Conservation (phyloP, 371 early-diverging fungal species). For the Mucor mucedo region DNA sequence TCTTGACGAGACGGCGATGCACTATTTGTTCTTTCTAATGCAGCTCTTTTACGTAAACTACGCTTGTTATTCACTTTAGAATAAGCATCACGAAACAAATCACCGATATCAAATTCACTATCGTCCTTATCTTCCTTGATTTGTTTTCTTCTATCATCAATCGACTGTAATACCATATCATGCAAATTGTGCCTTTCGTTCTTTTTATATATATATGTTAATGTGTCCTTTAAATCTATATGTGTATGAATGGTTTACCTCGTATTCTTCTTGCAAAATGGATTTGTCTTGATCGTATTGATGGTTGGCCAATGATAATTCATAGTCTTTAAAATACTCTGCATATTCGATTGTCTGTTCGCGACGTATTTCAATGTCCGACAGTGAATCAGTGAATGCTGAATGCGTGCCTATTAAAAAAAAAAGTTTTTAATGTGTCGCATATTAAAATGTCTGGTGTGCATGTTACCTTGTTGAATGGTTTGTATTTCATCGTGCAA, state of each 20-base stretch:
- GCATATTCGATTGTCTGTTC: conserved; percentile 36
- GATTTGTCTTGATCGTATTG: conserved; percentile 31
- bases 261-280: conserved; percentile 29
- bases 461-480: conserved; percentile 35
- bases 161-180: conserved; percentile 25
- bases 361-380: conserved; percentile 32
- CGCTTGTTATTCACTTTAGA: conserved; percentile 13
- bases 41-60: conserved; percentile 20
- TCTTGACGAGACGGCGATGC: conserved; percentile 32
- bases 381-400: conserved; percentile 29
- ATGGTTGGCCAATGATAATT: conserved; percentile 23
- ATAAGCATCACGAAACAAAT: conserved; percentile 30
- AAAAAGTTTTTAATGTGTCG: background rate
- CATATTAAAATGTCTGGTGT: background rate
- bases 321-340: conserved; percentile 29
- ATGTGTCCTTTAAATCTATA: background rate
- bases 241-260: conserved; percentile 12
- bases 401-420: conserved; percentile 35
- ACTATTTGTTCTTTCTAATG: conserved; percentile 13
- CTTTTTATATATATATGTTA: conserved; percentile 2
- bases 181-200: conserved; percentile 30
- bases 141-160: conserved; percentile 28
- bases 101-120: conserved; percentile 15
- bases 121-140: conserved; percentile 26
- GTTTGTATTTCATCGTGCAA: conserved; percentile 34